A percentile compares a stretch with the other conserved stretches of the same genome.
Evolutionary conservation across 352 stramenopile genomes (phyloP).

Genomic region (Pythium angustatum): DNA sequence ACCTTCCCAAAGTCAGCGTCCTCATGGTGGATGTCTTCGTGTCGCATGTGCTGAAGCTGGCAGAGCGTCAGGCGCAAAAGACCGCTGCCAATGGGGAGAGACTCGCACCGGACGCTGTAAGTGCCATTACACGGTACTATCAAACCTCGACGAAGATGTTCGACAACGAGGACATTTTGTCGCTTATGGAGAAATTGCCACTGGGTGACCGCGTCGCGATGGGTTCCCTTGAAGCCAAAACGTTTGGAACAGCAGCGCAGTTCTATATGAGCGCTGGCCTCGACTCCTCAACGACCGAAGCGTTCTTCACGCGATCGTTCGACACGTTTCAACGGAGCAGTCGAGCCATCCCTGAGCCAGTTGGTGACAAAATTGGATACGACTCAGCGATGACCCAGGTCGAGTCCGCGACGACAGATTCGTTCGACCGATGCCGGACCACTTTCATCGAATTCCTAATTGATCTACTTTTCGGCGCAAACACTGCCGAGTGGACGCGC

Average conservation of each 20-base stretch:
- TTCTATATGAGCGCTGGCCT: conserved; percentile 61
- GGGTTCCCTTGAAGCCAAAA: conserved; percentile 61
- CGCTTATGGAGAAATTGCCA: conserved; percentile 55
- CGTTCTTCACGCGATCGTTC: conserved; percentile 58
- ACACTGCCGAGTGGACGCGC: conserved; percentile 36
- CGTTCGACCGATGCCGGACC: conserved; percentile 47
- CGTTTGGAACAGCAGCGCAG: conserved; percentile 57
- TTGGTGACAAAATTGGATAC: not conserved
- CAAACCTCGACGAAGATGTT: conserved; percentile 79
- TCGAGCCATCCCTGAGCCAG: conserved; percentile 8
- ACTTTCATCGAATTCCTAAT: conserved; percentile 76
- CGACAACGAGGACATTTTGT: conserved; percentile 76
- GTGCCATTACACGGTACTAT: conserved; percentile 64
- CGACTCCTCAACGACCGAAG: conserved; percentile 42
- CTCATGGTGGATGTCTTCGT: conserved; percentile 84
- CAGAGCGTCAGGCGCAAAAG: conserved; percentile 60
- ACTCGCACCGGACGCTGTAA: conserved; percentile 35
- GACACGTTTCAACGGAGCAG: conserved; percentile 59
- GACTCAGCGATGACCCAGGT: not conserved
- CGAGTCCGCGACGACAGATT: not conserved
- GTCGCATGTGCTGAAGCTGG: conserved; percentile 75
- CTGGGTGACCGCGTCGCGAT: conserved; percentile 52
- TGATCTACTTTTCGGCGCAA: conserved; percentile 52
- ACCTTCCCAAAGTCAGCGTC: conserved; percentile 73
- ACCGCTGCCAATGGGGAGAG: conserved; percentile 18